Evolutionary conservation across 805 yeast species (phyloP), one percentile per base, ranked within the genome.

Genomic region (Kodamaea fukazawae): DNA sequence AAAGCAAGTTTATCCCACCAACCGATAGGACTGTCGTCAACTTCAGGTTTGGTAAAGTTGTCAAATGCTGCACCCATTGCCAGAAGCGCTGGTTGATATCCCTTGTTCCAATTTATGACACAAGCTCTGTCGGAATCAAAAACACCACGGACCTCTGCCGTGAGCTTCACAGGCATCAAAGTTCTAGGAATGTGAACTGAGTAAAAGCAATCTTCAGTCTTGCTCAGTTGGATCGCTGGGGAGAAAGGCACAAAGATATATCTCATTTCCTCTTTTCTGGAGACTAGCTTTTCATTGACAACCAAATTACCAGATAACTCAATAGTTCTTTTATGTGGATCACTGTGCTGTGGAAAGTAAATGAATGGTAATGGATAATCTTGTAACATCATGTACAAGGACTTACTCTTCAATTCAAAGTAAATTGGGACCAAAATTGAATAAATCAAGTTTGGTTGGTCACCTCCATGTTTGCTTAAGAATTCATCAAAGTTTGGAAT

Each of bases 311-410:
- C 73, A 14, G 47, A 44, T 7, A 70, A 47, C 15, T 54, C 50
- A 35, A 70, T 50, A 1, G 65, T 57, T 0, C 65, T 62, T 7
- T 43, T 38, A 4, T 37, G 30, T 10, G 54, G 51, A 25, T 55
- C 56, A 6, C 50, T 46, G 40, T 54, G 58, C 8, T 50, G 50
- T 2, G 75, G 75, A 47, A 82, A 76, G 3, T 76, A 71, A 2
- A 80, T 47, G 4, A 81, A 49, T 0, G 89, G 86, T 2, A 79
- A 48, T 2, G 81, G 76, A 52, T 76, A 80, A 51, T 79, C 84
- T 42, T 75, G 64, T 11, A 80, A 50, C 40, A 65, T 70, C 25
- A 76, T 55, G 26, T 69, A 67, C 54, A 75, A 59, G 7, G 63
- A 54, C 14, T 64, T 61, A 27, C 78, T 72, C 41, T 55, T 63